Base-by-base conservation (phyloP, 352 stramenopile species). In the Phytophthora megakarya region DNA sequence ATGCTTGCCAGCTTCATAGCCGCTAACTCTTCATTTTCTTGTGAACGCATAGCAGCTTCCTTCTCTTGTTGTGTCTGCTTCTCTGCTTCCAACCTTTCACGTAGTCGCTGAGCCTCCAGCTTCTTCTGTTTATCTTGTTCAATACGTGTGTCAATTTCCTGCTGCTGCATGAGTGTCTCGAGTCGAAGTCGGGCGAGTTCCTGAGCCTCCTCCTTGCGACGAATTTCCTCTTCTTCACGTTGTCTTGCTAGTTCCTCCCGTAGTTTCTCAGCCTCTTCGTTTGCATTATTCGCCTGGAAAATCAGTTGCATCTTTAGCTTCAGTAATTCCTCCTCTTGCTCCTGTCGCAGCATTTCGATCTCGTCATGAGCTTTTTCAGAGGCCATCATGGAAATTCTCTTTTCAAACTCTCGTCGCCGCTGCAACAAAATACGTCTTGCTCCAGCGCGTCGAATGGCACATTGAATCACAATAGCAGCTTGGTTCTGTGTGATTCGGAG, bases 301-400 rank as follows among this genome's bases (percentile, higher is more conserved):
- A 82, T 46, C 2, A 95, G 54, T 61, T 95, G 75, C 58, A 89
- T 62, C 44, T 89, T 86, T 5, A 93, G 76, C 48, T 78, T 73
- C 2, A 69, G 65, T 1, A 95, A 40, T 21, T 95, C 86, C 37
- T 77, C 73, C 39, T 95, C 86, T 60, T 93, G 86, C 46, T 95
- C 80, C 30, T 80, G 51, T 0, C 86, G 82, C 10, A 93, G 65
- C 16, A 76, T 73, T 51, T 90, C 86, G 48, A 95, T 95, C 69
- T 93, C 86, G 33, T 93, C 80, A 30, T 84, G 71, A 5, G 86
- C 86, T 49, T 93, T 92, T 54, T 92, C 86, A 1, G 79, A 90
- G 3, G 82, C 82, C 81, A 95, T 91, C 58, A 90, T 73, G 9
- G 86, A 91, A 40, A 95, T 86, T 8, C 86, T 68, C 38, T 84